Evolutionary conservation across 148 eudicot genomes (phyloP).

Genomic region (Rhododendron williamsianum): DNA sequence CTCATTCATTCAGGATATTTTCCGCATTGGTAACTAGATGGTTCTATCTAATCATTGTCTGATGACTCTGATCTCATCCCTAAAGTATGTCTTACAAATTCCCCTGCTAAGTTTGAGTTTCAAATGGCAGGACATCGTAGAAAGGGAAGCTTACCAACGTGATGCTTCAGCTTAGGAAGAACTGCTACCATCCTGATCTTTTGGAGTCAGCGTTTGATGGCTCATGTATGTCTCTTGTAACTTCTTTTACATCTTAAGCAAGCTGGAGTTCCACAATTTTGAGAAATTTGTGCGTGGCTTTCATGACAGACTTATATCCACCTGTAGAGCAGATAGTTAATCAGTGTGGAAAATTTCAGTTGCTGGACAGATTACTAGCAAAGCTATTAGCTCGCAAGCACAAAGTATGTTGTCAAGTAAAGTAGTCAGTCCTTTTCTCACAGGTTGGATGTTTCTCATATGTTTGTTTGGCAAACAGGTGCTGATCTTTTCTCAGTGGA

Average conservation of each 20-base stretch:
- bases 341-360: constrained; percentile 86
- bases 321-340: constrained; percentile 82
- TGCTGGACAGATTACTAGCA: constrained; percentile 68
- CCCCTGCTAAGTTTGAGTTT: constrained; percentile 7
- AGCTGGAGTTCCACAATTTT: constrained; percentile 2
- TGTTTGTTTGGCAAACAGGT: constrained; percentile 43
- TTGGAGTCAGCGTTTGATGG: constrained; percentile 77
- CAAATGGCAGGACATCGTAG: constrained; percentile 53
- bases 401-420: constrained; percentile 42
- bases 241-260: background rate
- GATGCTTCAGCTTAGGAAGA: constrained; percentile 94
- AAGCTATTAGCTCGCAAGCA: constrained; percentile 74
- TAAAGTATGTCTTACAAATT: background rate
- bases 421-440: background rate
- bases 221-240: constrained; percentile 53
- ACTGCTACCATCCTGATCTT: constrained; percentile 97
- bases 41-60: background rate
- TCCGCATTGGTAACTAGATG: background rate
- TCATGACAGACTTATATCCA: constrained; percentile 62
- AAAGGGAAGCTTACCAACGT: constrained; percentile 75
- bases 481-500: constrained; percentile 94
- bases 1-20: background rate
- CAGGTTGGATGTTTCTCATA: background rate
- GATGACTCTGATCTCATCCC: background rate
- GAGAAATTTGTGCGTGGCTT: constrained; percentile 2